Conservation (phyloP, 2,329 filamentous ascomycete genomes). For the Pseudogymnoascus pannorum region DNA sequence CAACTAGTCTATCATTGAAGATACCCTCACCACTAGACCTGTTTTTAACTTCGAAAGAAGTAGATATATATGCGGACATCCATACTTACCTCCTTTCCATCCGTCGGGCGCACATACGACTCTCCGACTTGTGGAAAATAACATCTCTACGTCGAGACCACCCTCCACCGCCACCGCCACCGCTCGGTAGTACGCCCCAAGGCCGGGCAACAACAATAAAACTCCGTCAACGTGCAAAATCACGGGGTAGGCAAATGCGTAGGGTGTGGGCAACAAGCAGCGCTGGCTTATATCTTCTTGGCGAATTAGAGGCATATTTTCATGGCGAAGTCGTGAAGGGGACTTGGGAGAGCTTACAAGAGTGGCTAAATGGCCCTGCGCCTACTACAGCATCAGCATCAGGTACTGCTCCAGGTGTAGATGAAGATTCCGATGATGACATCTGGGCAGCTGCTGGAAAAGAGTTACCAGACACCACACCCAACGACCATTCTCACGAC, state of each 20-base stretch:
- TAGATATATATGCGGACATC: conserved; percentile 74
- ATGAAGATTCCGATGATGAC: conserved; percentile 30
- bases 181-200: conserved; percentile 51
- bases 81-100: conserved; percentile 83
- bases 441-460: conserved; percentile 35
- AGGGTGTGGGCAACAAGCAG: conserved; percentile 86
- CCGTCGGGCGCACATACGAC: conserved; percentile 73
- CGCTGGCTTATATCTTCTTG: conserved; percentile 80
- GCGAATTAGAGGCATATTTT: conserved; percentile 79
- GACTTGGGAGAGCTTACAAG: conserved; percentile 71
- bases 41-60: conserved; percentile 69
- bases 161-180: conserved; percentile 61
- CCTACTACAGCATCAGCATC: conserved; percentile 13
- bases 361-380: conserved; percentile 53
- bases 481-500: conserved; percentile 48
- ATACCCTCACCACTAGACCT: conserved; percentile 77
- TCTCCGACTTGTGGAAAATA: conserved; percentile 82
- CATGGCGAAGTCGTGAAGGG: conserved; percentile 81
- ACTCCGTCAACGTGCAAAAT: conserved; percentile 56
- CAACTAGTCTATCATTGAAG: conserved; percentile 62
- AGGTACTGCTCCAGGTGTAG: conserved; percentile 10
- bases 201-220: conserved; percentile 53
- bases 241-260: conserved; percentile 61
- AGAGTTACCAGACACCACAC: conserved; percentile 16
- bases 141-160: conserved; percentile 70